Evolutionary conservation across 176 grass and related monocot genomes (phyloP), one percentile per base, ranked within the genome.

Genomic region (Triticum monococcum): DNA sequence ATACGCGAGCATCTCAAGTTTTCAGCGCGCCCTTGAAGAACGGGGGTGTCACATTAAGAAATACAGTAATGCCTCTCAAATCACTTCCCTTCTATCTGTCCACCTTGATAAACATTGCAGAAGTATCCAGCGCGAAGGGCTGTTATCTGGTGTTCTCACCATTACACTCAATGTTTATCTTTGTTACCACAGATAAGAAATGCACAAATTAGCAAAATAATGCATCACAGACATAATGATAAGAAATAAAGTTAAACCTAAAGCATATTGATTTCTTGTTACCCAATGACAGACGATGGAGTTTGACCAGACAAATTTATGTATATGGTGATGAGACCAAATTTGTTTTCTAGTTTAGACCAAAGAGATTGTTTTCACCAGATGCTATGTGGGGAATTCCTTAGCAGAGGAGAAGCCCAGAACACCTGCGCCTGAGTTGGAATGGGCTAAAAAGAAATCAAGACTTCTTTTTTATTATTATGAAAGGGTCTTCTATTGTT

Each of bases 101-200:
- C 25, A 77, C 45, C 32, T 82, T 68, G 48, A 83, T n/a, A 4
- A 61, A 63, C n/a, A 86, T 86, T 54, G 31, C 65, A 79, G 12
- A 23, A 77, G 12, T 20, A 30, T 72, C 30, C 31, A 78, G 23
- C 64, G 54, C 12, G 1, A 86, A 62, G 37, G 28, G 17, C 3
- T 30, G 63, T 30, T 36, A 2, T 43, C 37, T 35, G 60, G 26
- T 59, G 59, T 45, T 9, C 70, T 61, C 25, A 22, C 26, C 2
- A 38, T 72, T 54, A 20, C 73, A 81, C 67, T 28, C 1, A 40
- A 18, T 26, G 28, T 1, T 12, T 76, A 69, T 50, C 35, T 81
- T 85, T 76, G 45, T n/a, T 16, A 71, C 54, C 54, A 22, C 54
- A 59, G 54, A 59, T 59, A 30, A 40, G 1, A 90, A 48, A 70